phyloP scores from a whole-genome alignment of 148 eudicot species.

The Drosera capensis region DNA sequence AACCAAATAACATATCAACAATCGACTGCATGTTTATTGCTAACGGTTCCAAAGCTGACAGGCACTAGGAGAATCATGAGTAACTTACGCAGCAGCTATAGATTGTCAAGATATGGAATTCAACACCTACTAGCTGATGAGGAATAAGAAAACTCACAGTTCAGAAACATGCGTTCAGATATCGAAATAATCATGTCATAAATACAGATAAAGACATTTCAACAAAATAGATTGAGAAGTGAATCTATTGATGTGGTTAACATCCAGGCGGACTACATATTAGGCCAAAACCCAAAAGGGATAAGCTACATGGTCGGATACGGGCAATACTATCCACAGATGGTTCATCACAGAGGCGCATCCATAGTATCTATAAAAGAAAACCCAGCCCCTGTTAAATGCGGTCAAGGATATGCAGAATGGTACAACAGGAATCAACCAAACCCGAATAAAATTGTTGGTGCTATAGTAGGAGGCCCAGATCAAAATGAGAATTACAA shows the following conservation, averaged over 20 bases:
- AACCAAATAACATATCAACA: too few species aligned
- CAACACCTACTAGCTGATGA: too few species aligned
- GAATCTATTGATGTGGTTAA: neutral
- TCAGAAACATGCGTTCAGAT: too few species aligned
- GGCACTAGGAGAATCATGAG: too few species aligned
- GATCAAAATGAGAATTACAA: slow-evolving; percentile 21
- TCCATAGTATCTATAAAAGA: slow-evolving; percentile 28
- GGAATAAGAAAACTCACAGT: too few species aligned
- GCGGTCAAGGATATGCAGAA: slow-evolving; percentile 18
- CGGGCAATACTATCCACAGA: slow-evolving; percentile 25
- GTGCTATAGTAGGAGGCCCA: slow-evolving; percentile 52
- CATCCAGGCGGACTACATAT: slow-evolving; percentile 31
- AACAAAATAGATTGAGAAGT: neutral
- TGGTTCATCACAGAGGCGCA: slow-evolving; percentile 47
- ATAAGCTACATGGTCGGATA: slow-evolving; percentile 46
- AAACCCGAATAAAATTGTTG: slow-evolving; percentile 34
- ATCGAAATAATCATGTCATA: neutral
- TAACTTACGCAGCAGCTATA: too few species aligned
- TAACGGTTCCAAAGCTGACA: too few species aligned
- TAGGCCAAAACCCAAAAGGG: slow-evolving; percentile 27
- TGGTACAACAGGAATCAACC: slow-evolving; percentile 18
- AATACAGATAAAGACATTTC: neutral
- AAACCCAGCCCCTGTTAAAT: slow-evolving; percentile 14
- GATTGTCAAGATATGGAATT: too few species aligned
- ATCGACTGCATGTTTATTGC: too few species aligned